These are phyloP conservation scores for Ganoderma boninense DNA, from an alignment of 1,284 basidiomycete genomes.

Conservation along the genomic window DNA sequence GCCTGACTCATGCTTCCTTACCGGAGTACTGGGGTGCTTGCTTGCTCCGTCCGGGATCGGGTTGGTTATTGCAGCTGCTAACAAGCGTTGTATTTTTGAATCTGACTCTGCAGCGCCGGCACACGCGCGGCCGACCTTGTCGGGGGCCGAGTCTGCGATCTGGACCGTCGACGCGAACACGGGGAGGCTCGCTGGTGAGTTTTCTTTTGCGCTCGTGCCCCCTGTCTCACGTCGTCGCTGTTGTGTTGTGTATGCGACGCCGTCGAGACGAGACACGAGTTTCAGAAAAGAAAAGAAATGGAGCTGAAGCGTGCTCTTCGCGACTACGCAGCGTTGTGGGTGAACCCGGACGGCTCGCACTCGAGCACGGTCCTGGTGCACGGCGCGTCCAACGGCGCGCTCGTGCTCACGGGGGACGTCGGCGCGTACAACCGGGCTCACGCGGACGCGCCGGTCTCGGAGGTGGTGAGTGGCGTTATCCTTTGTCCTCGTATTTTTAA, in stretches of 20 bases:
- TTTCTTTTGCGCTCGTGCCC: neutral
- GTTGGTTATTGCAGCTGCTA: slow-evolving; percentile 2
- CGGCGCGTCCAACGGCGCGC: slow-evolving; percentile 25
- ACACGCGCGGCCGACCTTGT: slow-evolving; percentile 25
- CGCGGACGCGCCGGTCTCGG: slow-evolving; percentile 14
- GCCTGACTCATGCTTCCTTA: too few relatives aligned
- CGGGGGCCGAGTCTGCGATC: slow-evolving; percentile 34
- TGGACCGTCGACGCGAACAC: slow-evolving; percentile 34
- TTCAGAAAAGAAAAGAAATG: too few relatives aligned
- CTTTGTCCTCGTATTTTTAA: neutral
- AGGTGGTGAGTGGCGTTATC: slow-evolving; percentile 28
- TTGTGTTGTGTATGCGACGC: neutral
- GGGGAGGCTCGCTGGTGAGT: slow-evolving; percentile 33
- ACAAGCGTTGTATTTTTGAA: neutral
- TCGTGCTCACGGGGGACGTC: slow-evolving; percentile 33
- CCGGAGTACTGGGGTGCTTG: neutral
- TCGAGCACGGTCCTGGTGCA: slow-evolving; percentile 26
- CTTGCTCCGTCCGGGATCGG: neutral
- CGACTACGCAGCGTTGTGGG: slow-evolving; percentile 32
- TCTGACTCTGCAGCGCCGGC: slow-evolving; percentile 17
- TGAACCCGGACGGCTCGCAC: slow-evolving; percentile 34
- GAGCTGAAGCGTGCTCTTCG: too few relatives aligned
- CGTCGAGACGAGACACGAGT: too few relatives aligned
- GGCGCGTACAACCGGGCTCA: slow-evolving; percentile 30
- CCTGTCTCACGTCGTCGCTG: neutral